phyloP scores from a whole-genome alignment of 768 basidiomycete species.

The Hericium erinaceus region DNA sequence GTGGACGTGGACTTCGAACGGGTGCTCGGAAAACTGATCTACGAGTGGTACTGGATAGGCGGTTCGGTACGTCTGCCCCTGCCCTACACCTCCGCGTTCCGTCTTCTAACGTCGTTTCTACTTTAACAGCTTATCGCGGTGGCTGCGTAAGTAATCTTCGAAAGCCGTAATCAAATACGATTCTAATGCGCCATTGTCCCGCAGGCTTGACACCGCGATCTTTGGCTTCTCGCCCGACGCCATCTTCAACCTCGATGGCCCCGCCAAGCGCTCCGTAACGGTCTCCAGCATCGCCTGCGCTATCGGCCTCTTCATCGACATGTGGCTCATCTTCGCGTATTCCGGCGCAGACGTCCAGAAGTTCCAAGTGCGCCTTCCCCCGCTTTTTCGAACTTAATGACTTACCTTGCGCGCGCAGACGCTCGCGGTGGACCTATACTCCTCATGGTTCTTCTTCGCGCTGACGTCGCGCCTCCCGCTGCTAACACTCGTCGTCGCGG shows the following conservation, averaged over 20 bases:
- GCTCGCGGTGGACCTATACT: constrained; percentile 47
- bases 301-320: constrained; percentile 52
- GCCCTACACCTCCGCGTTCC: not conserved
- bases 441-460: constrained; percentile 58
- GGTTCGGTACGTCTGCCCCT: constrained; percentile 36
- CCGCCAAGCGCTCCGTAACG: constrained; percentile 44
- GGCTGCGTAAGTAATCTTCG: constrained; percentile 35
- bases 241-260: constrained; percentile 37
- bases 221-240: constrained; percentile 49
- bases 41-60: constrained; percentile 62
- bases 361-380: constrained; percentile 40
- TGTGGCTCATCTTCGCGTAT: constrained; percentile 61
- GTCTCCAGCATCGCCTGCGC: constrained; percentile 52
- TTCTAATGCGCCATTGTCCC: not conserved
- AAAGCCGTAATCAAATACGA: not conserved
- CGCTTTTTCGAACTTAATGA: not conserved
- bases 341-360: constrained; percentile 40
- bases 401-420: constrained; percentile 19
- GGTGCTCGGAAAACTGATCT: constrained; percentile 36
- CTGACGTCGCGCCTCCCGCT: constrained; percentile 56
- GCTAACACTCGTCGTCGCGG: constrained; percentile 48
- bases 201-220: constrained; percentile 42
- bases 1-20: constrained; percentile 42
- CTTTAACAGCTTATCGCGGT: constrained; percentile 45
- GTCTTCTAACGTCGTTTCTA: not conserved